Evolutionary conservation across 2,329 filamentous ascomycete genomes (phyloP).

Genomic region (Neodidymelliopsis sp.): DNA sequence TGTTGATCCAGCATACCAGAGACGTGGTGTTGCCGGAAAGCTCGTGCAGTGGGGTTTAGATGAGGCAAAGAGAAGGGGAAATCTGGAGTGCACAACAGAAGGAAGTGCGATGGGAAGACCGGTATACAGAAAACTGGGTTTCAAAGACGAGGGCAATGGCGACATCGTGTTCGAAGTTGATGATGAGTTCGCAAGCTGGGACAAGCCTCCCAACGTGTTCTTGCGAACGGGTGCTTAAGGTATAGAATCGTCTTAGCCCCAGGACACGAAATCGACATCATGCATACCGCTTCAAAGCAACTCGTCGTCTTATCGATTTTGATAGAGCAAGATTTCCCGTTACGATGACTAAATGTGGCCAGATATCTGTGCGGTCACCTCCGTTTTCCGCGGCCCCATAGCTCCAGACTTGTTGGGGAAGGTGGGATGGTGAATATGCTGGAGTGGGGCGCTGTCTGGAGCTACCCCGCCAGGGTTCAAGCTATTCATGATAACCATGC

Average conservation of each 20-base stretch:
- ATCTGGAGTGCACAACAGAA: conserved; percentile 48
- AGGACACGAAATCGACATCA: too few relatives aligned
- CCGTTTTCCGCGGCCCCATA: conserved; percentile 21
- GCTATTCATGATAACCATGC: conserved; percentile 19
- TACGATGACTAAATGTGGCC: conserved; percentile 13
- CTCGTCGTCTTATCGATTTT: not conserved
- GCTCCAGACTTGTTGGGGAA: conserved; percentile 36
- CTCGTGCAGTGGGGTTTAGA: conserved; percentile 44
- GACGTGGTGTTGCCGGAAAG: conserved; percentile 49
- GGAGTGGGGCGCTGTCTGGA: conserved; percentile 32
- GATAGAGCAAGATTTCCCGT: not conserved
- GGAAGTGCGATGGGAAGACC: conserved; percentile 46
- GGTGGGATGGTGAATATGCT: conserved; percentile 38
- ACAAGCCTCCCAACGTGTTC: conserved; percentile 46
- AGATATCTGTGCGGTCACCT: conserved; percentile 23
- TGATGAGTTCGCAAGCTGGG: conserved; percentile 41
- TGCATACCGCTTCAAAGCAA: not conserved
- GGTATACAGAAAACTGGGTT: conserved; percentile 44
- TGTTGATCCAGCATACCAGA: conserved; percentile 63
- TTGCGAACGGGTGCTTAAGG: conserved; percentile 37
- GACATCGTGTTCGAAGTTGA: conserved; percentile 45
- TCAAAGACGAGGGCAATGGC: conserved; percentile 40
- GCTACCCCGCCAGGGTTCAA: conserved; percentile 31
- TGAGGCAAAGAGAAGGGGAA: conserved; percentile 44
- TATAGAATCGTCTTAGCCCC: too few relatives aligned